Percentiles rank a stretch among this genome's conserved stretches.
phyloP scores from a whole-genome alignment of 2,329 filamentous ascomycete genomes.

The Malbranchea zuffiana region DNA sequence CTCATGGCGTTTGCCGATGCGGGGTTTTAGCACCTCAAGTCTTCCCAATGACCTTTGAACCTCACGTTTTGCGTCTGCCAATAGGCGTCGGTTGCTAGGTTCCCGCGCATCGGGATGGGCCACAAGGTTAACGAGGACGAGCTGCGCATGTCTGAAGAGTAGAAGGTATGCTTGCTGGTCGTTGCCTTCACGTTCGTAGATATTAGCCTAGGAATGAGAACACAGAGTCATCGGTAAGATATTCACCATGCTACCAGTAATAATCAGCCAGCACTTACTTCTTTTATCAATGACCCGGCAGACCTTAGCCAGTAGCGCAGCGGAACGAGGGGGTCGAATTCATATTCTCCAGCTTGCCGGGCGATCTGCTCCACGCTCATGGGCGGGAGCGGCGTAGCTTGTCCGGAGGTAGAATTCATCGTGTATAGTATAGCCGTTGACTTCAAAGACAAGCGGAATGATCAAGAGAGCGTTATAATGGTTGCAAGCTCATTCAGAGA shows the following conservation, averaged over 20 bases:
- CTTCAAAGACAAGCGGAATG: background rate
- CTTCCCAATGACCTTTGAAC: constrained; percentile 55
- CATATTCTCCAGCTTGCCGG: constrained; percentile 63
- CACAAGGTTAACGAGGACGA: constrained; percentile 66
- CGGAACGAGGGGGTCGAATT: constrained; percentile 65
- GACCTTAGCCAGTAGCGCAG: constrained; percentile 74
- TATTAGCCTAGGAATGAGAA: constrained; percentile 51
- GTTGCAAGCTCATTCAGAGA: too few species aligned
- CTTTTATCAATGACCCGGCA: constrained; percentile 65
- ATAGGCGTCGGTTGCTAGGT: constrained; percentile 45
- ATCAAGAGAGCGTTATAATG: too few species aligned
- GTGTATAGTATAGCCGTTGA: background rate
- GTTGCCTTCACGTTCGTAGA: constrained; percentile 78
- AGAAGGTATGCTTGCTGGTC: constrained; percentile 81
- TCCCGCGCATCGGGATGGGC: constrained; percentile 65
- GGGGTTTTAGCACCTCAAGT: constrained; percentile 68
- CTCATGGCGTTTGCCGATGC: constrained; percentile 61
- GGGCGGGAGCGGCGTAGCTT: constrained; percentile 35
- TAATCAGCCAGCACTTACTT: constrained; percentile 45
- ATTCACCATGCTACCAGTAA: background rate
- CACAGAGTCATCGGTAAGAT: background rate
- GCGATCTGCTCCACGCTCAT: constrained; percentile 68
- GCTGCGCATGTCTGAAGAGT: constrained; percentile 74
- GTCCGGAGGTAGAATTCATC: background rate
- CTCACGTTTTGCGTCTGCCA: constrained; percentile 49